phyloP scores from a whole-genome alignment of 202 grass and related monocot genomes.

The Eragrostis tef region DNA sequence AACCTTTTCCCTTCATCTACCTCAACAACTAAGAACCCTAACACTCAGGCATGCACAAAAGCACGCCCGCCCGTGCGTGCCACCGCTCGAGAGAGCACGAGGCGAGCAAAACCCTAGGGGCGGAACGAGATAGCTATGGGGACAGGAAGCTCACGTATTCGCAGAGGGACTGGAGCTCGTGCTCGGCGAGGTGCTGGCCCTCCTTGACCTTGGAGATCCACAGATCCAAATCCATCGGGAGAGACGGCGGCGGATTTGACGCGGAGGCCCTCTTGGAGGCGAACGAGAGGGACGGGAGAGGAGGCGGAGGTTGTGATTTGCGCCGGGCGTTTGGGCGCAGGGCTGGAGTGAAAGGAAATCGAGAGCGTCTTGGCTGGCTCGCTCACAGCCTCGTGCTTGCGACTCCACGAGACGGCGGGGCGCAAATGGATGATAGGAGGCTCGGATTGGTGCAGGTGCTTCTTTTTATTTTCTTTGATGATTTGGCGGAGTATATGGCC shows the following conservation, averaged over 20 bases:
- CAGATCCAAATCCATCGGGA: conserved; percentile 96
- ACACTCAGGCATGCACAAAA: background rate
- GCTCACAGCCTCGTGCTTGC: conserved; percentile 57
- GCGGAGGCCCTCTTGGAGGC: conserved; percentile 11
- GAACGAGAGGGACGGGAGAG: background rate
- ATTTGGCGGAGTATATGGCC: background rate
- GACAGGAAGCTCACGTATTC: conserved; percentile 75
- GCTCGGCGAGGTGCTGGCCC: conserved; percentile 90
- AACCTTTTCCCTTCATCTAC: background rate
- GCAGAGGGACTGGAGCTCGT: conserved; percentile 98
- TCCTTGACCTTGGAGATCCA: conserved; percentile 99
- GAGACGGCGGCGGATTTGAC: background rate
- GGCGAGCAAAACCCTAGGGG: conserved; percentile 42
- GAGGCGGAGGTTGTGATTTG: conserved; percentile 36
- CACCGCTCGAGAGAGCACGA: background rate
- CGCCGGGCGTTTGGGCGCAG: conserved; percentile 37
- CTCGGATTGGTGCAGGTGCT: conserved; percentile 14
- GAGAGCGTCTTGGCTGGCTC: conserved; percentile 34
- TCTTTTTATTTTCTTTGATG: background rate
- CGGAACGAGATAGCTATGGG: background rate
- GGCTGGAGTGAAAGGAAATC: conserved; percentile 34
- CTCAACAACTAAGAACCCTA: conserved; percentile 50
- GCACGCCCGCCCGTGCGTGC: background rate
- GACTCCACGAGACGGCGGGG: conserved; percentile 29
- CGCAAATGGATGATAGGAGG: conserved; percentile 20